These are phyloP conservation scores for Salisapilia sapeloensis DNA, from an alignment of 352 stramenopile genomes.

Conservation along the genomic window DNA sequence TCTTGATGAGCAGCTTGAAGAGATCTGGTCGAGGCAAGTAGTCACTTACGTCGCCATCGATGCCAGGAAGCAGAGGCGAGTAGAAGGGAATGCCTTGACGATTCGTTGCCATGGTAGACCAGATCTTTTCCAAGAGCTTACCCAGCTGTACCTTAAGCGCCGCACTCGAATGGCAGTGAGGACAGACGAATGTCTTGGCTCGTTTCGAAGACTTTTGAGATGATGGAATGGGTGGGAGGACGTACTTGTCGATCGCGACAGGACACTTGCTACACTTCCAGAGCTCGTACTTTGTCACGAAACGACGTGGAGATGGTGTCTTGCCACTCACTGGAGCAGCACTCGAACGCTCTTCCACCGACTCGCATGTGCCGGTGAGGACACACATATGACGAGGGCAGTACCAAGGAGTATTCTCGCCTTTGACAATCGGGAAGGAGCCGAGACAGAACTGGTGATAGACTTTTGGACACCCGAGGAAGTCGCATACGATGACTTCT, in stretches of 20 bases:
- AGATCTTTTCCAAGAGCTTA: conserved; percentile 66
- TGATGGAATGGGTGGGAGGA: conserved; percentile 39
- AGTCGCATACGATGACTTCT: conserved; percentile 74
- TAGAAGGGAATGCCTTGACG: conserved; percentile 70
- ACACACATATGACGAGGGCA: conserved; percentile 67
- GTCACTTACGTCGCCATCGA: conserved; percentile 13
- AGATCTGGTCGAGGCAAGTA: conserved; percentile 21
- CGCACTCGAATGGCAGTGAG: conserved; percentile 36
- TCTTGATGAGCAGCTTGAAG: conserved; percentile 56
- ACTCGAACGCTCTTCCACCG: conserved; percentile 15
- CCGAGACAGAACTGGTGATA: conserved; percentile 80
- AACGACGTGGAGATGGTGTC: conserved; percentile 28
- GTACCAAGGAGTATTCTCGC: conserved; percentile 67
- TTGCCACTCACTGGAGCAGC: conserved; percentile 14
- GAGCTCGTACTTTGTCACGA: conserved; percentile 28
- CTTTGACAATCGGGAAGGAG: conserved; percentile 55
- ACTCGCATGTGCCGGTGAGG: conserved; percentile 37
- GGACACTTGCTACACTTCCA: conserved; percentile 74
- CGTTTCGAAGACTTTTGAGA: conserved; percentile 51
- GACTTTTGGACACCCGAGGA: conserved; percentile 63
- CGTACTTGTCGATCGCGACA: conserved; percentile 34
- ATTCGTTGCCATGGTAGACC: conserved; percentile 76
- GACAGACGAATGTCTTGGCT: conserved; percentile 44
- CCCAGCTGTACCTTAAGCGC: conserved; percentile 50
- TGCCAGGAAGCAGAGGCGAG: conserved; percentile 42